phyloP scores from a whole-genome alignment of 2,329 filamentous ascomycete species.

The Colletotrichum sp. region DNA sequence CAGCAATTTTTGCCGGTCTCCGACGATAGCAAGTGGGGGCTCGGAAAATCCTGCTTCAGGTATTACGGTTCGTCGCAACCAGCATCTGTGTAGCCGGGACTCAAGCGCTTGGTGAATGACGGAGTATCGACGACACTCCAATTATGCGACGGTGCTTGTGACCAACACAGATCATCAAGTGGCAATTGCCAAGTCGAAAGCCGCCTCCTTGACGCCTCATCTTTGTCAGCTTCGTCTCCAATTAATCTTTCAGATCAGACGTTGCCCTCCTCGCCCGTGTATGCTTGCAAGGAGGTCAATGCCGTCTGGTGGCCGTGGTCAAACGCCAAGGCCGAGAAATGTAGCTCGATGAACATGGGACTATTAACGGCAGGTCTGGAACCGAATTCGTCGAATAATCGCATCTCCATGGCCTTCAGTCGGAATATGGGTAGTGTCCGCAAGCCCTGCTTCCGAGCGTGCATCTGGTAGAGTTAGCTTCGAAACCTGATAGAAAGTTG shows the following conservation, averaged over 20 bases:
- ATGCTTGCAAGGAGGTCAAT: not conserved
- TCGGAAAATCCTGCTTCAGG: not conserved
- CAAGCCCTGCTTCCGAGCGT: constrained; percentile 9
- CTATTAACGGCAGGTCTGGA: not conserved
- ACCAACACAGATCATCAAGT: not conserved
- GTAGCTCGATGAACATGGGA: not conserved
- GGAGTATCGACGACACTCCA: not conserved
- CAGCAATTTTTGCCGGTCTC: not conserved
- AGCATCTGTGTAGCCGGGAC: not conserved
- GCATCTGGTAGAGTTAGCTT: constrained; percentile 2
- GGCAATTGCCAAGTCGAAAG: not conserved
- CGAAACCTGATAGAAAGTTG: not conserved
- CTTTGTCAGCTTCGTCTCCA: not conserved
- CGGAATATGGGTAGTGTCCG: constrained; percentile 6
- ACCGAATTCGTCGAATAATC: not conserved
- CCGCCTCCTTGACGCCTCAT: not conserved
- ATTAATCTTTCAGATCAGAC: not conserved
- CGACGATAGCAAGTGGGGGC: not conserved
- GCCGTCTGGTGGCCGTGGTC: not conserved
- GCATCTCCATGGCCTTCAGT: not conserved
- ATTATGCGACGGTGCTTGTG: not conserved
- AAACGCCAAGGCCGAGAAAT: not conserved
- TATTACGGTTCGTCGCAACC: constrained; percentile 3
- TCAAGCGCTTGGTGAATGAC: not conserved
- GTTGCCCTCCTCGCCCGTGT: not conserved